Conservation (phyloP, 2,329 filamentous ascomycete genomes). For the Gyromitra esculenta region DNA sequence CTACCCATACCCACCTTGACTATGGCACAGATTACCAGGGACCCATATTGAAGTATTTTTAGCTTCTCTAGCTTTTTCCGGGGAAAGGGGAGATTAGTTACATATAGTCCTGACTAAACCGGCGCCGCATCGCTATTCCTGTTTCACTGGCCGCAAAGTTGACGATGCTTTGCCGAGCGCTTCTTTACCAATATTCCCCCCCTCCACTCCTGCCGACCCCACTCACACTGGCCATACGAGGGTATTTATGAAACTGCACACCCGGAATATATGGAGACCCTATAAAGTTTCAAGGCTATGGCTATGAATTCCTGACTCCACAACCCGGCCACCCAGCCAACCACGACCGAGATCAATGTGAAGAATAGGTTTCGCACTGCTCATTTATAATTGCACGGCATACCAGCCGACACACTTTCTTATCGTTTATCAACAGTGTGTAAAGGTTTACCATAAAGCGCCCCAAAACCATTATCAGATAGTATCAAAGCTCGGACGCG, state of each 20-base stretch:
- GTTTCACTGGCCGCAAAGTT: background rate
- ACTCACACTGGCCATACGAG: slow-evolving; percentile 7
- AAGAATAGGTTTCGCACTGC: background rate
- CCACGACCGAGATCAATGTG: background rate
- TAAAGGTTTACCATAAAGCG: background rate
- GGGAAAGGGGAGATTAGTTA: slow-evolving; percentile 10
- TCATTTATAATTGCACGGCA: background rate
- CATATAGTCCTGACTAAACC: slow-evolving; percentile 7
- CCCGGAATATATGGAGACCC: slow-evolving; percentile 18
- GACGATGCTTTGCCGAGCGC: background rate
- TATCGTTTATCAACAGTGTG: background rate
- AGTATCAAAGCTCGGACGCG: background rate
- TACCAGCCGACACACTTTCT: background rate
- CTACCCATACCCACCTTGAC: background rate
- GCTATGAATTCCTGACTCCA: background rate
- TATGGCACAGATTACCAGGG: background rate
- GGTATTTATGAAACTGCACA: background rate
- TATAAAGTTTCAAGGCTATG: background rate
- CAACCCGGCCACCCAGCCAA: background rate
- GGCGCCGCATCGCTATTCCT: slow-evolving; percentile 23
- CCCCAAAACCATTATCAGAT: background rate
- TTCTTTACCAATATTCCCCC: slow-evolving; percentile 6
- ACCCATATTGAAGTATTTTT: slow-evolving; percentile 26
- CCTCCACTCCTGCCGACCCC: background rate
- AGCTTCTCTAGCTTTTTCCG: background rate